Base-by-base conservation (phyloP, 352 stramenopile species). In the Albugo candida region DNA sequence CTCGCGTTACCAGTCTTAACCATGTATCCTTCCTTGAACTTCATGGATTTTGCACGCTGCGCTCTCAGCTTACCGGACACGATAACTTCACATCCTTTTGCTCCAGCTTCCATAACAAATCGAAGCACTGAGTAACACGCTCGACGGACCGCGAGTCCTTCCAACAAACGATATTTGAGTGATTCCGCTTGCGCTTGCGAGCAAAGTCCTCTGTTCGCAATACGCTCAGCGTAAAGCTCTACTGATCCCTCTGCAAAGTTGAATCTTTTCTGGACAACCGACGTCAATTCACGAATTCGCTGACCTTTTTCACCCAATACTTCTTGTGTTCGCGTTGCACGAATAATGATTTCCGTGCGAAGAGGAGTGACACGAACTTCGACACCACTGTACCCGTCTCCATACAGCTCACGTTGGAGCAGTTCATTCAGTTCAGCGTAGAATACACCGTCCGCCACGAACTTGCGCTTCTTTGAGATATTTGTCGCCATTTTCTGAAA, bases 21-120 rank as follows among this genome's bases (percentile, higher is more conserved):
- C 95, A 99, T 99, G 87, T 99, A 99, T 42, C 96, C 96, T 58
- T 99, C 94, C 63, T 96, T 95, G 77, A 99, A 99, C 78, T 99
- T 99, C 95, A 99, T 99, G 44, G 85, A 83, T 86, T 99, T 99
- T 62, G 96, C 96, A 95, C 96, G 92, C 74, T 98, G 94, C 49
- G 92, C 95, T 56, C 95, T 91, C 49, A 99, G 83, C 83, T 99
- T 99, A 61, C 96, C 96, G 51, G 93, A 97, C 38, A 99, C 95
- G 58, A 99, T 96, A 46, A 99, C 95, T 70, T 99, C 95, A 54
- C 91, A 95, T 45, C 96, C 96, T 87, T 99, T 99, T 59, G 96
- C 96, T 43, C 88, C 94, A 18, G 93, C 92, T 70, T 99, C 95
- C 94, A 99, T 99, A 54, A 99, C 87, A 76, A 98, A 98, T 61